A percentile compares a stretch with the other conserved stretches of the same genome.
Evolutionary conservation across 495 filamentous ascomycete species (phyloP).

Genomic region (Cetradonia linearis): DNA sequence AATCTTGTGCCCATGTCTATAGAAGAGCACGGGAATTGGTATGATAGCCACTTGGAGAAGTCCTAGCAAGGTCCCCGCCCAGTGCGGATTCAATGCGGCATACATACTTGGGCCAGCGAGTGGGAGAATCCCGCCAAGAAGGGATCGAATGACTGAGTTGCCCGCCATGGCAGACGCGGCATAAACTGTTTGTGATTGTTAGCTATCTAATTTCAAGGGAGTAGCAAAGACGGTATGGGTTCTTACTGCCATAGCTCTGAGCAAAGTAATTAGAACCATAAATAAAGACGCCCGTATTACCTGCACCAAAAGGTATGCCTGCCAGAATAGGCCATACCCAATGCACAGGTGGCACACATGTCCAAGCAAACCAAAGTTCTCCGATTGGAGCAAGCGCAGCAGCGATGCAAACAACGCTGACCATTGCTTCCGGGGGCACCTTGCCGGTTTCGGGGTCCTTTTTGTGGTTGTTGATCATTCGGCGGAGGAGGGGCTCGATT

Average conservation of each 20-base stretch:
- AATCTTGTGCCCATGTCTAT: conserved; percentile 61
- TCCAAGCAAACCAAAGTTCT: conserved; percentile 75
- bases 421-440: conserved; percentile 62
- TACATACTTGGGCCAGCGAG: conserved; percentile 69
- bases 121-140: conserved; percentile 61
- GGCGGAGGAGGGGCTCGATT: conserved; percentile 59
- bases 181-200: conserved; percentile 35
- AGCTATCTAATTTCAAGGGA: neutral
- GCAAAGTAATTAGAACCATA: conserved; percentile 72
- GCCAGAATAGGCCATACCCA: conserved; percentile 66
- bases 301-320: conserved; percentile 68
- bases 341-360: conserved; percentile 61
- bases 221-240: neutral
- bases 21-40: conserved; percentile 74
- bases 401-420: conserved; percentile 60
- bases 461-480: conserved; percentile 58
- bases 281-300: conserved; percentile 70
- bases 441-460: conserved; percentile 60
- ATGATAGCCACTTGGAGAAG: conserved; percentile 58
- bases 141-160: conserved; percentile 59
- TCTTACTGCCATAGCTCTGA: conserved; percentile 52
- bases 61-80: conserved; percentile 68
- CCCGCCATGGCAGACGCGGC: conserved; percentile 69
- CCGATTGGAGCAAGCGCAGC: conserved; percentile 58
- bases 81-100: conserved; percentile 54